phyloP scores from a whole-genome alignment of 345 rosid species.

The Bruguiera parviflora region DNA sequence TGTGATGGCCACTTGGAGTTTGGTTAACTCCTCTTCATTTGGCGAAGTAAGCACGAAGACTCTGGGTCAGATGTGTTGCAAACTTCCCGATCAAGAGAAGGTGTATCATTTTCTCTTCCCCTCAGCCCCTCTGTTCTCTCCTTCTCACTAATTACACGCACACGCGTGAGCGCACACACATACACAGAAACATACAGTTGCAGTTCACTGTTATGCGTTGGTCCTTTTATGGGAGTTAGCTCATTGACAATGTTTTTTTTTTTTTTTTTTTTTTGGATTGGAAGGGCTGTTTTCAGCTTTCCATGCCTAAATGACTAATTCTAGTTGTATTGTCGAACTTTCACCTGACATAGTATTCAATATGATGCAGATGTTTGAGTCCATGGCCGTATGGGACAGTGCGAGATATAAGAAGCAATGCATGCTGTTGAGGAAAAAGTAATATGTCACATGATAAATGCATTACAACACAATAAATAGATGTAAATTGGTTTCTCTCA shows the following conservation, averaged over 20 bases:
- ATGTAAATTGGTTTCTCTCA: constrained; percentile 1
- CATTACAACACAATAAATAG: not conserved
- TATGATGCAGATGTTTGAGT: constrained; percentile 5
- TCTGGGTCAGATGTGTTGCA: constrained; percentile 16
- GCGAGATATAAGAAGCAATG: constrained; percentile 18
- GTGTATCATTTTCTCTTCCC: not conserved
- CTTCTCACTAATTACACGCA: no score
- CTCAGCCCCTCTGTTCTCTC: no score
- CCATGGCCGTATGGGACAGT: constrained; percentile 12
- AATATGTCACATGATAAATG: no score
- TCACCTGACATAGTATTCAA: not conserved
- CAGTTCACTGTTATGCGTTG: no score
- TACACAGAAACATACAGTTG: no score
- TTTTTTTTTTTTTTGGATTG: no score
- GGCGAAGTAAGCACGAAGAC: constrained; percentile 10
- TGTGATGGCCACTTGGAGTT: constrained; percentile 10
- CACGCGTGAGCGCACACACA: no score
- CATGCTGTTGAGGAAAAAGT: not conserved
- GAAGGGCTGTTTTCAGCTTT: no score
- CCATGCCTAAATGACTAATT: no score
- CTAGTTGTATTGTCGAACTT: no score
- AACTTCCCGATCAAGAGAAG: constrained; percentile 4
- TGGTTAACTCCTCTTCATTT: constrained; percentile 8
- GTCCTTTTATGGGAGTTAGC: no score
- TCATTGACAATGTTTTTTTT: no score